Percentiles rank a stretch among this genome's conserved stretches.
Conservation (phyloP, 2,329 filamentous ascomycete genomes). For the Pseudocercospora eumusae region DNA sequence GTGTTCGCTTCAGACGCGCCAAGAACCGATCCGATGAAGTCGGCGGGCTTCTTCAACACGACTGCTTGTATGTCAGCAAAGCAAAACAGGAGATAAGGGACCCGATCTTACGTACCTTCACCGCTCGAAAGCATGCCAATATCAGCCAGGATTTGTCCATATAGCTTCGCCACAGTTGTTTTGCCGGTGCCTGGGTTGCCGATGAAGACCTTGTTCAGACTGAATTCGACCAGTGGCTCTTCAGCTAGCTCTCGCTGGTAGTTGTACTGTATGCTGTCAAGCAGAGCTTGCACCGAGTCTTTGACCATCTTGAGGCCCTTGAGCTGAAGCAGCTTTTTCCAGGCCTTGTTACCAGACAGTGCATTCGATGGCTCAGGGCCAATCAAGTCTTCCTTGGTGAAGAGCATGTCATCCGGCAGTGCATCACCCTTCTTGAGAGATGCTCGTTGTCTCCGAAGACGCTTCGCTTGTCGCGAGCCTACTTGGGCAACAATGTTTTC, state of each 20-base stretch:
- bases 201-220: slow-evolving; percentile 68
- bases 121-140: slow-evolving; percentile 51
- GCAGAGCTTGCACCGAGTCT: slow-evolving; percentile 56
- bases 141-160: slow-evolving; percentile 67
- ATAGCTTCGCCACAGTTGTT: slow-evolving; percentile 72
- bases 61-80: background rate
- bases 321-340: background rate
- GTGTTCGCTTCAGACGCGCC: slow-evolving; percentile 71
- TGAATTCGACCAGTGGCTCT: slow-evolving; percentile 59
- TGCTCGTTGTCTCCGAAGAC: background rate
- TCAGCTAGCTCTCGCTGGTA: slow-evolving; percentile 67
- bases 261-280: slow-evolving; percentile 65
- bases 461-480: slow-evolving; percentile 34
- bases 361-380: background rate
- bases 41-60: background rate
- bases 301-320: slow-evolving; percentile 56
- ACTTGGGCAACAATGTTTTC: slow-evolving; percentile 63
- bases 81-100: background rate
- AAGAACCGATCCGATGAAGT: slow-evolving; percentile 39
- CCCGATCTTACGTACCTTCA: background rate
- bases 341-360: background rate
- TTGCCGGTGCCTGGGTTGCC: slow-evolving; percentile 73
- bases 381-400: background rate
- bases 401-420: background rate
- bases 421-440: background rate